Base-by-base conservation (phyloP, 2,329 filamentous ascomycete genomes). In the Aspergillus sojae region DNA sequence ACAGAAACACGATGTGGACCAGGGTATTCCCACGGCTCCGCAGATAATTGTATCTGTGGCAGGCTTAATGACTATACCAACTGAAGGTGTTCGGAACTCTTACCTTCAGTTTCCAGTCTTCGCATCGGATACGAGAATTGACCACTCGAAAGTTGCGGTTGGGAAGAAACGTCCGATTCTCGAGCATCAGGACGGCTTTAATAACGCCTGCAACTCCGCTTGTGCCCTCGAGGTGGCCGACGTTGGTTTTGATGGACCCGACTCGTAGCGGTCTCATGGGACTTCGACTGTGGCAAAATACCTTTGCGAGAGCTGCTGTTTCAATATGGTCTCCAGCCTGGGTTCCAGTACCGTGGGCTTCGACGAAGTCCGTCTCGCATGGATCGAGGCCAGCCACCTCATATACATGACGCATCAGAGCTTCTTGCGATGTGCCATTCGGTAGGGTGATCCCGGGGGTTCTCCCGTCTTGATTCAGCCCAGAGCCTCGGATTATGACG, bases 391-490 rank as follows among this genome's bases (percentile, higher is more conserved):
- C 78, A 6, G 75, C 73, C 48, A 60, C 63, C 21, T 63, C 48
- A 58, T 81, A 81, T 0, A 73, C 70, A 30, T 67, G 53, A 16
- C 72, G 67, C 19, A 79, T 78, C 12, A 79, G 52, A 21, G 63
- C 65, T 58, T 74, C 75, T 58, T 81, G 79, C 0, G 76, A 71
- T 4, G 70, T 67, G 1, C 64, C 59, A 57, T 65, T 83, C 0
- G 83, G 83, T 56, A 80, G 72, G 0, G 81, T 81, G 32, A 84
- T 80, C 1, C 81, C 80, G 7, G 77, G 72, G 0, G 82, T 82
- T 21, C 74, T 74, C 3, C 83, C 83, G 63, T 84, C 81, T 61
- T 80, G 76, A 62, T 82, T 83, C 5, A 76, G 69, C 12, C 76
- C 80, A 14, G 75, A 78, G 0, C 70, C 75, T 28, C 77, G 70